Evolutionary conservation across 2,329 filamentous ascomycete species (phyloP), one percentile per base, ranked within the genome.

Genomic region (Paramyrothecium sp.): DNA sequence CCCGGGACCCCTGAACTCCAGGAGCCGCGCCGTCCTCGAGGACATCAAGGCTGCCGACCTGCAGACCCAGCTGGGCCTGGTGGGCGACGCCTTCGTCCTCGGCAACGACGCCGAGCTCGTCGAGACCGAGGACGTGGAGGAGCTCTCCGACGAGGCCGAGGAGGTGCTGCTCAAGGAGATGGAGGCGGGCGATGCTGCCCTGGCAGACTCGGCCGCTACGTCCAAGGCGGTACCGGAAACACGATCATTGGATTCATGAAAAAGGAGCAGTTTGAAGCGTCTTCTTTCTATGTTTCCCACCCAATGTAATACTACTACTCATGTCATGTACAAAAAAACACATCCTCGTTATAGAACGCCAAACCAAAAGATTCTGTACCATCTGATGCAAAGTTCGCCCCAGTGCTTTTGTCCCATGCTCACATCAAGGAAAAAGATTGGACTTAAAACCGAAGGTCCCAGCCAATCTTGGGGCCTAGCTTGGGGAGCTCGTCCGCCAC

Each of bases 401-500:
- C 4, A 22, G 44, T 30, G 54, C 38, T 19, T 30, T 30, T 19
- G 51, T 34, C n/a, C 38, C n/a, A 44, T 44, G 38, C 38, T 19
- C 13, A 19, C n/a, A 44, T 19, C n/a, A 44, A 16, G n/a, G n/a
- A 44, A 17, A 17, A 16, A 44, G 13, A 44, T 23, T 41, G 48
- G 26, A 53, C 60, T 69, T 80, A 86, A 65, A 89, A 89, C 34
- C 86, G 79, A 66, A 89, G 70, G 64, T 89, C 85, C 86, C 86
- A 89, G 57, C 84, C 92, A 74, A 99, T 98, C 80, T 89, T 81
- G 8, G 95, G 95, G 0, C 95, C 94, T 60, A 99, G 75, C 65
- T 83, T 90, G 19, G 94, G 94, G 70, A 99, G 77, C 77, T 96
- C 92, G 70, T 99, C 95, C 0, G 95, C 95, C 54, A 99, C 94